These are phyloP conservation scores for Phytophthora pseudosyringae DNA, from an alignment of 352 stramenopile species.

Conservation along the genomic window DNA sequence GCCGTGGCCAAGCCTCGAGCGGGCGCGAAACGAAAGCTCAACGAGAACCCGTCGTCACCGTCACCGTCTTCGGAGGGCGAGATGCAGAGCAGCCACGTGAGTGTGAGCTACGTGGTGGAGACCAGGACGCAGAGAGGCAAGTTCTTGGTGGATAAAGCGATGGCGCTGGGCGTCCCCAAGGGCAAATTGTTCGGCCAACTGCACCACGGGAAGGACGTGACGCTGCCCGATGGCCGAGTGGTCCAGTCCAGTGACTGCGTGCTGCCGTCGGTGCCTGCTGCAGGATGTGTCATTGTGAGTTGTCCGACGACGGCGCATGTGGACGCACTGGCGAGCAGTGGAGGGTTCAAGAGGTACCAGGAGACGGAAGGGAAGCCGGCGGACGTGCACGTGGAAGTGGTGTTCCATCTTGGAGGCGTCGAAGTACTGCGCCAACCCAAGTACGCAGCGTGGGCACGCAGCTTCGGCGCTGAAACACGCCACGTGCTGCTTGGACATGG, in stretches of 20 bases:
- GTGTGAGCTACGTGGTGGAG: slow-evolving; percentile 79
- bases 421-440: slow-evolving; percentile 62
- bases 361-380: slow-evolving; percentile 18
- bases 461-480: slow-evolving; percentile 62
- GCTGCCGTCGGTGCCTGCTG: slow-evolving; percentile 60
- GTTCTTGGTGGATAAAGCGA: slow-evolving; percentile 77
- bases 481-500: slow-evolving; percentile 67
- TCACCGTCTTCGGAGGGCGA: slow-evolving; percentile 13
- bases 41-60: slow-evolving; percentile 34
- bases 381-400: slow-evolving; percentile 56
- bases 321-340: slow-evolving; percentile 52
- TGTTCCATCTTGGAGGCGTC: slow-evolving; percentile 63
- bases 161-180: slow-evolving; percentile 74
- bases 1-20: slow-evolving; percentile 35
- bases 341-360: slow-evolving; percentile 56
- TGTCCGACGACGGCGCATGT: slow-evolving; percentile 73
- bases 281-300: slow-evolving; percentile 56
- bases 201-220: slow-evolving; percentile 83
- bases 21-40: slow-evolving; percentile 69
- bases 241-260: slow-evolving; percentile 78
- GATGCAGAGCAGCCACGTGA: slow-evolving; percentile 34
- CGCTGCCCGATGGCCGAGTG: slow-evolving; percentile 62
- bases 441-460: slow-evolving; percentile 63
- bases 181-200: slow-evolving; percentile 80
- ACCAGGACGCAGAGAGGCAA: slow-evolving; percentile 78